Evolutionary conservation across 768 basidiomycete species (phyloP), one percentile per base, ranked within the genome.

Genomic region (Neoboletus subvelutipes): DNA sequence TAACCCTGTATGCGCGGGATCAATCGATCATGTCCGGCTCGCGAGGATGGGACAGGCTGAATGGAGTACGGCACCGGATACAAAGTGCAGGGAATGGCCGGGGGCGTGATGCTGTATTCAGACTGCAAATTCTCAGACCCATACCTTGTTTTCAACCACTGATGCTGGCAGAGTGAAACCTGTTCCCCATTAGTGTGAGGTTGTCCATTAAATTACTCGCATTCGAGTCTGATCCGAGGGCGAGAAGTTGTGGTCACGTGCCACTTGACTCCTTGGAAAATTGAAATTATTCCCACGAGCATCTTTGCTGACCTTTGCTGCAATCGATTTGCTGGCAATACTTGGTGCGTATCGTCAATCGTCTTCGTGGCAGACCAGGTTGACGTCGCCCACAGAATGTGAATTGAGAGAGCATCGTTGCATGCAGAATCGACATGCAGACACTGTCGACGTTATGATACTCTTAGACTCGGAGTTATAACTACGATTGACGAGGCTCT

Each of bases 401-500:
- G 26, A 52, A 13, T 49, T 4, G 22, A 28, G n/a, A 17, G 15
- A 12, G 36, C 17, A 8, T 37, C 11, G 13, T 37, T 15, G 34
- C 3, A 36, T n/a, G n/a, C n/a, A n/a, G n/a, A n/a, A n/a, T n/a
- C n/a, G n/a, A n/a, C n/a, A n/a, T n/a, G n/a, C 15, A 13, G 12
- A n/a, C 5, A 13, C 20, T 11, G 26, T 42, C 13, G 18, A 40
- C 15, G 24, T 3, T 28, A 7, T 42, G 39, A 37, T 24, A 1
- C 45, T n/a, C n/a, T n/a, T n/a, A n/a, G n/a, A 54, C 74, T 83
- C 86, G 87, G 87, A 82, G 85, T 80, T 80, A 92, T 91, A 90
- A 91, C 89, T 92, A 89, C 90, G 85, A 78, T 79, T 72, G 83
- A 78, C 83, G 85, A 79, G 81, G 77, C 74, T 64, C 69, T 65